A percentile compares a stretch with the other conserved stretches of the same genome.
phyloP scores from a whole-genome alignment of 495 filamentous ascomycete genomes.

The Penicillium soppii region DNA sequence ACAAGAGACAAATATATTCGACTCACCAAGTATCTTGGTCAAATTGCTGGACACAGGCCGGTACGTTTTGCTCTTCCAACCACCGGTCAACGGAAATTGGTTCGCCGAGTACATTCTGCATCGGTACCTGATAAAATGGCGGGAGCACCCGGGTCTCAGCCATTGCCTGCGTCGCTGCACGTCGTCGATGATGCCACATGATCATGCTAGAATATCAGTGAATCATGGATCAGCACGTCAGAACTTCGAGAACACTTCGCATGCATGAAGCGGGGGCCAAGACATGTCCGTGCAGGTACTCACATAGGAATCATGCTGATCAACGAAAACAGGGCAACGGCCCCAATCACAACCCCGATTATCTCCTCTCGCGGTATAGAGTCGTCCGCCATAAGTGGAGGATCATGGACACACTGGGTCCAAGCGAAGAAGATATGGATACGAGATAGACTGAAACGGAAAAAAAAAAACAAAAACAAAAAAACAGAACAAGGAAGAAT shows the following conservation, averaged over 20 bases:
- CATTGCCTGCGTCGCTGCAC: conserved; percentile 4
- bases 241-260: conserved; percentile 16
- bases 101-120: conserved; percentile 6
- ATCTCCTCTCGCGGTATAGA: conserved; percentile 25
- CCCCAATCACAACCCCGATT: conserved; percentile 37
- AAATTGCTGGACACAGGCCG: conserved; percentile 19
- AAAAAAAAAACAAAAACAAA: background rate
- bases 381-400: conserved; percentile 26
- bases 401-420: conserved; percentile 7
- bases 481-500: background rate
- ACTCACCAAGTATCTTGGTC: conserved; percentile 36
- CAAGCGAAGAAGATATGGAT: conserved; percentile 15
- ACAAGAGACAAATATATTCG: background rate
- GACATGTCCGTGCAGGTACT: conserved; percentile 20
- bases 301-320: conserved; percentile 38
- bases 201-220: conserved; percentile 17
- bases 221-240: conserved; percentile 6
- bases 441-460: conserved; percentile 6
- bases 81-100: conserved; percentile 27
- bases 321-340: conserved; percentile 26
- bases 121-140: conserved; percentile 3
- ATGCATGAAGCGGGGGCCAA: conserved; percentile 18
- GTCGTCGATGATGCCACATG: conserved; percentile 27
- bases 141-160: conserved; percentile 1
- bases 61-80: conserved; percentile 27